Percentiles rank a stretch among this genome's conserved stretches.
phyloP scores from a whole-genome alignment of 805 yeast species.

The Candida palmyrensis region DNA sequence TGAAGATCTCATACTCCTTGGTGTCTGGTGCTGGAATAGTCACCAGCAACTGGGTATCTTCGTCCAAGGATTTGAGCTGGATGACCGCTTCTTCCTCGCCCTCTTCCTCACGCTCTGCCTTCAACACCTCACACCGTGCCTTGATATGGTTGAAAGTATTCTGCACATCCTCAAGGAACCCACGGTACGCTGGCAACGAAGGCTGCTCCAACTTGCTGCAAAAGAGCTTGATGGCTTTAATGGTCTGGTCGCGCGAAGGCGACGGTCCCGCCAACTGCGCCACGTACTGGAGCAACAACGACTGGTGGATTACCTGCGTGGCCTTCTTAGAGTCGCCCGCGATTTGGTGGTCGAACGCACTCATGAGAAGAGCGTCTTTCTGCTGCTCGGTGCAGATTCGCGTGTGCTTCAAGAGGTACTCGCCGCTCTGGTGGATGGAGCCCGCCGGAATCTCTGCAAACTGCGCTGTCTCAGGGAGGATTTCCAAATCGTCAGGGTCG shows the following conservation, averaged over 20 bases:
- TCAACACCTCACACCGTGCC: conserved; percentile 64
- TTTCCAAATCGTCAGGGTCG: conserved; percentile 42
- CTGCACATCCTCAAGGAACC: conserved; percentile 69
- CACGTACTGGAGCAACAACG: conserved; percentile 73
- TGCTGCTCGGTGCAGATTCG: conserved; percentile 75
- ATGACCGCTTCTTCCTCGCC: conserved; percentile 60
- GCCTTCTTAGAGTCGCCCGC: conserved; percentile 52
- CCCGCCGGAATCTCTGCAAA: conserved; percentile 55
- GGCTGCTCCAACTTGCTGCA: conserved; percentile 55
- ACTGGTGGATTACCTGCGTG: conserved; percentile 69
- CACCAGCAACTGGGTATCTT: conserved; percentile 68
- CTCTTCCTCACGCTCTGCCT: conserved; percentile 40
- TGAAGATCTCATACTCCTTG: conserved; percentile 52
- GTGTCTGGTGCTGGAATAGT: conserved; percentile 58
- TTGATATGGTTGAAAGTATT: conserved; percentile 73
- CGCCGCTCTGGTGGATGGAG: conserved; percentile 46
- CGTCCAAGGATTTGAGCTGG: conserved; percentile 86
- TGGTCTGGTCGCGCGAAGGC: conserved; percentile 22
- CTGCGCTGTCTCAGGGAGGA: conserved; percentile 58
- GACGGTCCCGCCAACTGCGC: conserved; percentile 37
- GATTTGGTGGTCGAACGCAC: conserved; percentile 80
- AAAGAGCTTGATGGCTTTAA: conserved; percentile 55
- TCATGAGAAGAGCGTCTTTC: conserved; percentile 89
- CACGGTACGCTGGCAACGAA: conserved; percentile 56
- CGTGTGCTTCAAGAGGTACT: conserved; percentile 53